Evolutionary conservation across 345 rosid species (phyloP), one percentile per base, ranked within the genome.

Genomic region (Durio zibethinus): DNA sequence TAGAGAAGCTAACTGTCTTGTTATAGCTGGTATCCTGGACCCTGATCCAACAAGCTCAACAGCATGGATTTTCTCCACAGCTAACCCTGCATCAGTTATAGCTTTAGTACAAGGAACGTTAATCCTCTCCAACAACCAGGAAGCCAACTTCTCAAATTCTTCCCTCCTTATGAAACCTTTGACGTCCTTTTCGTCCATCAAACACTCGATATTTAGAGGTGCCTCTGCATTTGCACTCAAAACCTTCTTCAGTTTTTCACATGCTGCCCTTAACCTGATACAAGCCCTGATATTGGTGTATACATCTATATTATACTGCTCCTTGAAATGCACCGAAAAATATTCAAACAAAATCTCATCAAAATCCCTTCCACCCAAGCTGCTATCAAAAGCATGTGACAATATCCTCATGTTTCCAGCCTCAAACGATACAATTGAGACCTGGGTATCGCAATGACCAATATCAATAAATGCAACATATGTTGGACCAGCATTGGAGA

Each of bases 31-130:
- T 67, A 90, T 77, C 73, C 92, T 76, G 47, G 94, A 90, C 50
- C 92, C 92, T 9, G 94, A 90, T 42, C 94, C 92, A 69, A 89
- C 94, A 72, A 90, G 88, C 88, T 90, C 91, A 77, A 90, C 91
- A 6, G 86, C 83, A 72, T 85, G 85, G 53, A 90, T 85, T 10
- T 82, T 84, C 80, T 84, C 92, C 54, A 82, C 77, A 74, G 75
- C 77, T 57, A 90, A 64, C 61, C 90, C 90, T 75, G 90, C 83
- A 80, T 87, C 88, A 66, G 79, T 74, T 80, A 90, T 76, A 80
- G 88, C 94, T 83, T 86, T 87, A 48, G 82, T 70, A 83, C 89
- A 86, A 35, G 92, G 90, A 71, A 86, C 78, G 50, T 56, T 75
- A 48, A 88, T 82, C 70, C 87, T 88, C 75, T 88, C 87, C 83